Evolutionary conservation across 1,284 basidiomycete species (phyloP).

Genomic region (Cystobasidium pallidum): DNA sequence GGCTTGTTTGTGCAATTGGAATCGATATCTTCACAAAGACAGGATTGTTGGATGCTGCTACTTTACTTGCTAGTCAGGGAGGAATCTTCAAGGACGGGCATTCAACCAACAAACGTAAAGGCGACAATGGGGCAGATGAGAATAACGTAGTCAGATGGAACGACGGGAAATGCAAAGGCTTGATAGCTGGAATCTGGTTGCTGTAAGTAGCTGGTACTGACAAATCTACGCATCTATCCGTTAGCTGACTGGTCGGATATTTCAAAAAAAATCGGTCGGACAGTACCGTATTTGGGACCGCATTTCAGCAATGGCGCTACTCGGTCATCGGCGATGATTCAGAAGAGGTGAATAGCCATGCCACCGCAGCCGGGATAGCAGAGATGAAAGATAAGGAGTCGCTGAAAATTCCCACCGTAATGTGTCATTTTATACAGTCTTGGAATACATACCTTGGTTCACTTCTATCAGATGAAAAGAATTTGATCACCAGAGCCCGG

Average conservation of each 20-base stretch:
- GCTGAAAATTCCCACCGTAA: neutral
- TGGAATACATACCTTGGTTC: constrained; percentile 42
- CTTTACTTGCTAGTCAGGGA: constrained; percentile 19
- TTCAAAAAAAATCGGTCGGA: no score
- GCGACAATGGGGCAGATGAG: neutral
- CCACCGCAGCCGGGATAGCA: no score
- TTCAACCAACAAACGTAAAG: neutral
- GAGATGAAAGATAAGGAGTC: no score
- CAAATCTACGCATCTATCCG: no score
- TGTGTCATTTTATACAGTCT: neutral
- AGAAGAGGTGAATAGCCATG: constrained; percentile 26
- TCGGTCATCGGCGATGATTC: constrained; percentile 36
- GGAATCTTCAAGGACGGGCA: constrained; percentile 16
- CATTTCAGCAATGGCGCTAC: constrained; percentile 43
- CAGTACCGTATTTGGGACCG: constrained; percentile 23
- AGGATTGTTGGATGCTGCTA: constrained; percentile 28
- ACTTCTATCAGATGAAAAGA: constrained; percentile 30
- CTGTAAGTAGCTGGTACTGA: constrained; percentile 13
- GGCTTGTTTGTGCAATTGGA: constrained; percentile 13
- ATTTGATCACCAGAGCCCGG: neutral
- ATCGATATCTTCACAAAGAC: constrained; percentile 14
- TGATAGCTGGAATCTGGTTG: constrained; percentile 43
- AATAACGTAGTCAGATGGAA: constrained; percentile 22
- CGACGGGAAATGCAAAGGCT: constrained; percentile 20
- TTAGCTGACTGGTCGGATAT: no score